Evolutionary conservation across 2,329 filamentous ascomycete species (phyloP), one percentile per base, ranked within the genome.

Genomic region (Talaromyces marneffei): DNA sequence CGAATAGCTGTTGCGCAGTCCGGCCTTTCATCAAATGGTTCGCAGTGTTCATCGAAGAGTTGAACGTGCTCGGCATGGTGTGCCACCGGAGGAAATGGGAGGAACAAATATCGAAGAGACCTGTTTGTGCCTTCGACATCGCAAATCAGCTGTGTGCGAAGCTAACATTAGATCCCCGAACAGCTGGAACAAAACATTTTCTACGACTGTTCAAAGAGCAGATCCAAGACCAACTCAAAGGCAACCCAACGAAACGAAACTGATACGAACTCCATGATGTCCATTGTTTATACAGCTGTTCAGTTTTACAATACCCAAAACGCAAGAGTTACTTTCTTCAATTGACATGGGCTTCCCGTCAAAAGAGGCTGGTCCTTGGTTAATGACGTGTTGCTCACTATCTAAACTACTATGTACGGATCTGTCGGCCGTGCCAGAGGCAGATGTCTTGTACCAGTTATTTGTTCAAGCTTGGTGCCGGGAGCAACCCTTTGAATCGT

Each of bases 21-120:
- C 75, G 9, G 65, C 71, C 56, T 80, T 79, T 64, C 77, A 78
- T 66, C 70, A 73, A 40, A 71, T 75, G 66, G 78, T 79, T 48
- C 74, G 76, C 29, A 71, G 68, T 59, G 72, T 79, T 23, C 76
- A 79, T 66, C 73, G 75, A 56, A 73, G 68, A 52, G 67, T 80
- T 23, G 74, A 78, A 65, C 71, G 74, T 58, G 37, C 77, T 20
- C 74, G 73, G 60, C 71, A 79, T 65, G 77, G 77, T 35, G 70
- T 74, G 52, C 72, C 76, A 56, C 74, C 73, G 18, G 75, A 78
- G 62, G 74, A 78, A 59, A 74, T 75, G 69, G 75, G 76, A 62
- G 75, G 75, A 50, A 78, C 77, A 40, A 71, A 74, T 12, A 67
- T 75, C n/a, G 72, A 77, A 27, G 69, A 71, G 60, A 68, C 69